Base-by-base conservation (phyloP, 1,139 yeast species). In the Yamadazyma dendronema region DNA sequence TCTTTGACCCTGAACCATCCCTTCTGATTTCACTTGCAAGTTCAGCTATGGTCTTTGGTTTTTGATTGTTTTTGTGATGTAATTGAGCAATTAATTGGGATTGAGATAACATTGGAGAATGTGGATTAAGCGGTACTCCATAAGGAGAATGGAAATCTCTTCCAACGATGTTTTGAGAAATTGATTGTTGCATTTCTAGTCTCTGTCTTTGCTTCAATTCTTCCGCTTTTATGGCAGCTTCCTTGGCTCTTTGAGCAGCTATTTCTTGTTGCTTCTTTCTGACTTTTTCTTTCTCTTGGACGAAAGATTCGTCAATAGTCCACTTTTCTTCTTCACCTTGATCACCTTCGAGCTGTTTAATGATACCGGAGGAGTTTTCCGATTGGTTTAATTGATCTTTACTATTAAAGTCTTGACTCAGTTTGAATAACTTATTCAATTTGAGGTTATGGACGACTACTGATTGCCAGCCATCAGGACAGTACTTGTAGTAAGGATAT, bases 401-500 rank as follows among this genome's bases (percentile, higher is more conserved):
- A 8, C 84, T 23, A 7, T 23, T 80, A 9, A 16, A 10, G 17
- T 17, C 28, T 9, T 3, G 13, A 11, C 29, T 22, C 21, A 26
- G 27, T 41, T 81, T 76, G 64, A 92, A 92, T 7, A 90, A 81
- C 61, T 88, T 88, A 61, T 89, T 89, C 48, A 88, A 70, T 17
- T 90, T 84, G 30, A 92, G 70, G 52, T 88, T 89, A 62, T 92
- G 98, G 33, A 94, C 76, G 12, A 92, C 95, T 1, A 95, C 79
- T 54, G 87, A 83, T 62, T 92, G 98, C 99, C 99, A 92, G 2
- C 97, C 97, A 58, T 89, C 96, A 1, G 95, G 89, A 54, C 97
- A 89, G 61, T 87, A 92, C 54, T 83, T 78, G 61, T 87, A 92
- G 61, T 86, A 92, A 2, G 97, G 98, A 58, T 85, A 90, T 9